Evolutionary conservation across 306 rosid genomes (phyloP).

Genomic region (Vigna nakashimae): DNA sequence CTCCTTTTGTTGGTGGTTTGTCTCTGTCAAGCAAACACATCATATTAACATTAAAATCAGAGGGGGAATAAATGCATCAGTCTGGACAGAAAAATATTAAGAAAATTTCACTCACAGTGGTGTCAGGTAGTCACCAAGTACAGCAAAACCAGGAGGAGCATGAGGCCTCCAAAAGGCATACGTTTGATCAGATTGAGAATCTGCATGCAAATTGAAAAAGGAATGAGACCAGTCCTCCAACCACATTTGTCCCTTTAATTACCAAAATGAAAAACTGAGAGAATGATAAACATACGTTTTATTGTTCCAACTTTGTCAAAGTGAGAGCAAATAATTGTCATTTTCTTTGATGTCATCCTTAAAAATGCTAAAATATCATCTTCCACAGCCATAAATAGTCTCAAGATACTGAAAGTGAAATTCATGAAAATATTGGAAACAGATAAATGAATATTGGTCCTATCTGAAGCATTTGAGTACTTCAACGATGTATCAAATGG

Average conservation of each 20-base stretch:
- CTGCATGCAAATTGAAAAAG: conserved; percentile 55
- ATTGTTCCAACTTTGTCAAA: conserved; percentile 92
- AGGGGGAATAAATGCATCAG: conserved; percentile 19
- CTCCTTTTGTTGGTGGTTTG: conserved; percentile 94
- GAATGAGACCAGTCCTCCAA: conserved; percentile 9
- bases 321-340: conserved; percentile 88
- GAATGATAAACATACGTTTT: conserved; percentile 53
- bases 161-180: conserved; percentile 95
- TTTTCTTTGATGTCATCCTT: conserved; percentile 88
- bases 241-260: conserved; percentile 26
- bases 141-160: conserved; percentile 95
- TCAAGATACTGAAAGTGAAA: conserved; percentile 94
- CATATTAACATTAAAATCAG: conserved; percentile 36
- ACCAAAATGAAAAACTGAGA: conserved; percentile 23
- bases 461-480: conserved; percentile 89
- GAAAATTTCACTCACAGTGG: conserved; percentile 73
- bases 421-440: conserved; percentile 92
- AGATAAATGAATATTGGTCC: conserved; percentile 79
- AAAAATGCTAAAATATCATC: conserved; percentile 88
- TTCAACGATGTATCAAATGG: conserved; percentile 87
- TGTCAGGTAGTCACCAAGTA: conserved; percentile 92
- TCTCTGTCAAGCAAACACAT: conserved; percentile 66
- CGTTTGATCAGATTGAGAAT: conserved; percentile 68
- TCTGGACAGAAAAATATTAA: conserved; percentile 27
- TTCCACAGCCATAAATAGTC: conserved; percentile 90